Conservation (phyloP, 2,329 filamentous ascomycete species). For the Pyricularia sp. region DNA sequence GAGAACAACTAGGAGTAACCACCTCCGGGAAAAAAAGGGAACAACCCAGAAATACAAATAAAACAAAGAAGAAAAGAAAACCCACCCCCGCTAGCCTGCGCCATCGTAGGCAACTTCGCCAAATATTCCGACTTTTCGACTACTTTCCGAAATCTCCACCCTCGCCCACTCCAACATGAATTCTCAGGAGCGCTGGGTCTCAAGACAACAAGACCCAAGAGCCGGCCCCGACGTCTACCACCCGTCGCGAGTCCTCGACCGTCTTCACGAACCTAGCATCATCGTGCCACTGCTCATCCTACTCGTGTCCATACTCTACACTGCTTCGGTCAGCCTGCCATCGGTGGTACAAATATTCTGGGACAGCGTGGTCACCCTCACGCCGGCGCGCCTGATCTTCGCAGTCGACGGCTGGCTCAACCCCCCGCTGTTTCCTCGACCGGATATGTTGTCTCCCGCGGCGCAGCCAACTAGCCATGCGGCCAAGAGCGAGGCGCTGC, state of each 20-base stretch:
- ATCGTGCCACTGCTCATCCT: constrained; percentile 22
- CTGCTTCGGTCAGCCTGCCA: constrained; percentile 17
- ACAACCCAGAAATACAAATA: neutral
- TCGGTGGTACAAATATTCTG: constrained; percentile 33
- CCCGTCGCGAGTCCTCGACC: constrained; percentile 14
- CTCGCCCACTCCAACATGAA: constrained; percentile 20
- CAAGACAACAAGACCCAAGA: constrained; percentile 14
- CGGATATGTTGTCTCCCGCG: neutral
- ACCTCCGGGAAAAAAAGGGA: neutral
- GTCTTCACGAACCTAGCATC: constrained; percentile 21
- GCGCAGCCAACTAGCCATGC: constrained; percentile 29
- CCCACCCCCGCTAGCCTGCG: neutral
- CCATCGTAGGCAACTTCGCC: neutral
- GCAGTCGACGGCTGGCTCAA: constrained; percentile 41
- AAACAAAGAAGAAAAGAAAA: neutral
- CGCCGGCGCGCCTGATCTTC: constrained; percentile 44
- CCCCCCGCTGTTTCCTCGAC: constrained; percentile 26
- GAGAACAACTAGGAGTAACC: neutral
- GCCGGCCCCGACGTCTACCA: constrained; percentile 10
- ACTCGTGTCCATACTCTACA: constrained; percentile 20
- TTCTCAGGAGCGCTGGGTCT: constrained; percentile 17
- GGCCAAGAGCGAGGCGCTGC: constrained; percentile 52
- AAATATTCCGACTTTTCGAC: neutral
- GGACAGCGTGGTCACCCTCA: constrained; percentile 44
- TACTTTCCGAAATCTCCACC: neutral